These are phyloP conservation scores for Termitomyces sp. DNA, from an alignment of 768 basidiomycete genomes.

Conservation along the genomic window DNA sequence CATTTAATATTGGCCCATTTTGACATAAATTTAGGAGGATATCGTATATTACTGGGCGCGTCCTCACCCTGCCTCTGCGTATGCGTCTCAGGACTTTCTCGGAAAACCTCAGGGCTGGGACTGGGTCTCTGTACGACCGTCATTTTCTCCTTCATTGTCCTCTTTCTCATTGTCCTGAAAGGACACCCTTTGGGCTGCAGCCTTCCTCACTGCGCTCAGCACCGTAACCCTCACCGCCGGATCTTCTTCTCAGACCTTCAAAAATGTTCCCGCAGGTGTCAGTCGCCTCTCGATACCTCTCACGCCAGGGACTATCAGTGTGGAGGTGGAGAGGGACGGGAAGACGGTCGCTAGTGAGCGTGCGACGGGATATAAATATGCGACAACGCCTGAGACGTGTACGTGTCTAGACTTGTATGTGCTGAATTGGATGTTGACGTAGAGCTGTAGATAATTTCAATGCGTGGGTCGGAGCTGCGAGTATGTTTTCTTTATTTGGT, in stretches of 20 bases:
- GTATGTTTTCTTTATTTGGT: slow-evolving; percentile 16
- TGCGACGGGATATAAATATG: slow-evolving; percentile 37
- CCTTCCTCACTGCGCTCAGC: slow-evolving; percentile 47
- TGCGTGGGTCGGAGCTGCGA: slow-evolving; percentile 48
- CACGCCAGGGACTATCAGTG: slow-evolving; percentile 49
- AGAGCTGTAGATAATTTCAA: slow-evolving; percentile 51
- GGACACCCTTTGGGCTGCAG: slow-evolving; percentile 64
- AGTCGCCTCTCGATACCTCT: slow-evolving; percentile 57
- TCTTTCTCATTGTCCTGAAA: slow-evolving; percentile 14
- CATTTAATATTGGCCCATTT: not conserved
- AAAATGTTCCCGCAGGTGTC: slow-evolving; percentile 43
- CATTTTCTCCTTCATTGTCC: not conserved
- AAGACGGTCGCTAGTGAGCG: slow-evolving; percentile 44
- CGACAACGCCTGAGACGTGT: slow-evolving; percentile 30
- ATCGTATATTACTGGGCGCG: slow-evolving; percentile 56
- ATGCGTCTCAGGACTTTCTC: slow-evolving; percentile 35
- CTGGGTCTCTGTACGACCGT: slow-evolving; percentile 40
- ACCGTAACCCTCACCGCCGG: slow-evolving; percentile 47
- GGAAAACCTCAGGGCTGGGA: slow-evolving; percentile 44
- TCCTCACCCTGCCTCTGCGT: slow-evolving; percentile 51
- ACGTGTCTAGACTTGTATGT: slow-evolving; percentile 7
- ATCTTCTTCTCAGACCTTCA: slow-evolving; percentile 30
- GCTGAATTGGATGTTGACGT: not conserved
- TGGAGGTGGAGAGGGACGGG: slow-evolving; percentile 46
- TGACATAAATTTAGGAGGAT: slow-evolving; percentile 26